Evolutionary conservation across 345 rosid species (phyloP).

Genomic region (Sisymbrium irio): DNA sequence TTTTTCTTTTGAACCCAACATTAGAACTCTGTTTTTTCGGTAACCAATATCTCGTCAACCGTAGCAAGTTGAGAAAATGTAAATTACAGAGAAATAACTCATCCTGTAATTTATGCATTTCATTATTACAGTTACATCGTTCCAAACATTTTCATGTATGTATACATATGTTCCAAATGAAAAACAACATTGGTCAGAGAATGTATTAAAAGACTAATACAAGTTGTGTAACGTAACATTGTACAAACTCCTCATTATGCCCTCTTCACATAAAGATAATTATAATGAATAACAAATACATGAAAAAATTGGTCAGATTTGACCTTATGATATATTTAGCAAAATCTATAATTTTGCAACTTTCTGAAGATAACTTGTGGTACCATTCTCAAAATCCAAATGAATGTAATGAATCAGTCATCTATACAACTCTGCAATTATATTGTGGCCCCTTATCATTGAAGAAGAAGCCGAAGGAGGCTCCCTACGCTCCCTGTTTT

Average conservation of each 20-base stretch:
- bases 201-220: not conserved
- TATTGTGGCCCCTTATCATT: conserved; percentile 3
- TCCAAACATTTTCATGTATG: not conserved
- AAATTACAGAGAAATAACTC: not conserved
- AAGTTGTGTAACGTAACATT: not conserved
- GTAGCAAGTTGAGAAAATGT: not conserved
- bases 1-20: too few species aligned
- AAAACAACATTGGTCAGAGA: not conserved
- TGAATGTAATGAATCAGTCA: conserved; percentile 27
- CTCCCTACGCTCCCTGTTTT: not conserved
- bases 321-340: conserved; percentile 32
- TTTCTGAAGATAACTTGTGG: conserved; percentile 11
- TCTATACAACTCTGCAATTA: conserved; percentile 22
- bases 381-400: conserved; percentile 24
- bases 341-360: conserved; percentile 19
- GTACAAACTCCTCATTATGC: not conserved
- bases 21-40: not conserved
- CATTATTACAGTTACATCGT: not conserved
- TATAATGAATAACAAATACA: not conserved
- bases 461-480: conserved; percentile 16
- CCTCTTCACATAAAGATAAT: not conserved
- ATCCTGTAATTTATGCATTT: not conserved
- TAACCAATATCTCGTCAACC: not conserved
- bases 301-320: conserved; percentile 12
- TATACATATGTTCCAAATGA: not conserved